Conservation (phyloP, 2,329 filamentous ascomycete species). For the Fusarium chaquense region DNA sequence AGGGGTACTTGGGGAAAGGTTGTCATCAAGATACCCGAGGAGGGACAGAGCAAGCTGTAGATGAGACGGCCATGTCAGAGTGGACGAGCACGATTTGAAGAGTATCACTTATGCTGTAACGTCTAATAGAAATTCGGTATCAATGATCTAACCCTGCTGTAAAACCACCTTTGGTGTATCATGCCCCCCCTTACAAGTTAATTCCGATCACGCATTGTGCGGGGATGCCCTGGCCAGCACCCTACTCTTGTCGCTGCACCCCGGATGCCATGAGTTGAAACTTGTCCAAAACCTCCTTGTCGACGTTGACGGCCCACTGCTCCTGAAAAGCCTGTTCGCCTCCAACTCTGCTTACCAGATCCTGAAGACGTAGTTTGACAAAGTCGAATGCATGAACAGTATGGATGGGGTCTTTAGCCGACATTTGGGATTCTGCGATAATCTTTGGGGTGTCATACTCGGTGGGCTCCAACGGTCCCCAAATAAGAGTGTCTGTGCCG, state of each 20-base stretch:
- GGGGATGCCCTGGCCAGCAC: neutral
- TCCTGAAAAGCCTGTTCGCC: conserved; percentile 75
- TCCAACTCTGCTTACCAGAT: conserved; percentile 69
- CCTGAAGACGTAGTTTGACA: conserved; percentile 70
- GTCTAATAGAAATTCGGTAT: conserved; percentile 21
- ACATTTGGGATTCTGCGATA: conserved; percentile 64
- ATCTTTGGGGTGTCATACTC: conserved; percentile 70
- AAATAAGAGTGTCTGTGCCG: conserved; percentile 65
- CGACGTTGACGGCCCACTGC: conserved; percentile 79
- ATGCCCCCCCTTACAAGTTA: conserved; percentile 17
- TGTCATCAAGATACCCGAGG: conserved; percentile 84
- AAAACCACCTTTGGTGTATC: conserved; percentile 37
- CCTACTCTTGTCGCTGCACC: conserved; percentile 22
- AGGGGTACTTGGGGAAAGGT: conserved; percentile 97
- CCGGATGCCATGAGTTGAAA: conserved; percentile 60
- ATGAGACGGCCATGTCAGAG: neutral
- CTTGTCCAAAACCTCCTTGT: conserved; percentile 75
- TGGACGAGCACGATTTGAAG: neutral
- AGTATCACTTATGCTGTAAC: neutral
- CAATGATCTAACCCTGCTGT: conserved; percentile 25
- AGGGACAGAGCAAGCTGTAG: conserved; percentile 68
- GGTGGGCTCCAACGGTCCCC: conserved; percentile 55
- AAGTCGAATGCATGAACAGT: conserved; percentile 73
- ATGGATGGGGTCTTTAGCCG: conserved; percentile 74
- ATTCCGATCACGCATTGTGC: neutral